Percentiles rank a stretch among this genome's conserved stretches.
Conservation (phyloP, 116 monocot genomes). For the Papilionanthe hybrid region DNA sequence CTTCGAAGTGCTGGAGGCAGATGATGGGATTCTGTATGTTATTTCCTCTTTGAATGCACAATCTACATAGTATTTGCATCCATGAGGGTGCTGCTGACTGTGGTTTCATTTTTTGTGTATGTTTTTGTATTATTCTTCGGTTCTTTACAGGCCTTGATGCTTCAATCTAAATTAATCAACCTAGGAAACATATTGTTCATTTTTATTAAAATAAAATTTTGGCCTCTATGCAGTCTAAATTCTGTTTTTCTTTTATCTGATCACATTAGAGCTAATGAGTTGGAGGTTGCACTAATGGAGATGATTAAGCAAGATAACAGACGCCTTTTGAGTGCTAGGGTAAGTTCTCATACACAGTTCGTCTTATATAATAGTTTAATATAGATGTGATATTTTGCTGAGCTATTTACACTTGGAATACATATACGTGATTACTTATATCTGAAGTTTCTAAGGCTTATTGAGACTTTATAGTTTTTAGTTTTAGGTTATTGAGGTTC, state of each 20-base stretch:
- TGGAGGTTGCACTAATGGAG: slow-evolving; percentile 97
- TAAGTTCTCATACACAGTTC: slow-evolving; percentile 10
- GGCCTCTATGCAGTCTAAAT: neutral
- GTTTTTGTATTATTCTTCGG: neutral
- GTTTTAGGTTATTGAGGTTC: neutral
- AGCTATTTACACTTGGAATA: neutral
- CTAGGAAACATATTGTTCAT: neutral
- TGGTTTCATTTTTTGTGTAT: neutral
- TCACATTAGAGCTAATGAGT: slow-evolving; percentile 69
- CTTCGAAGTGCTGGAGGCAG: neutral
- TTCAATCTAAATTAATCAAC: neutral
- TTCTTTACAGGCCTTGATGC: neutral
- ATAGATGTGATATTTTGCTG: neutral
- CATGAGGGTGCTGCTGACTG: neutral
- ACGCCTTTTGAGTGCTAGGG: slow-evolving; percentile 80
- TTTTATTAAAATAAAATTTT: neutral
- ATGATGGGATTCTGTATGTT: neutral
- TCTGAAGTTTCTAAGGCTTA: neutral
- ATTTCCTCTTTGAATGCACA: neutral
- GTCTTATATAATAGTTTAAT: neutral
- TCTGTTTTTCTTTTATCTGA: neutral
- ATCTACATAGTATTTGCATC: neutral
- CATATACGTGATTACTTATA: neutral
- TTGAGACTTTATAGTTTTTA: neutral
- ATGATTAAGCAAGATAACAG: slow-evolving; percentile 97